Percentiles rank a stretch among this genome's conserved stretches.
These are phyloP conservation scores for Purpureocillium takamizusanense DNA, from an alignment of 2,329 filamentous ascomycete species.

Conservation along the genomic window DNA sequence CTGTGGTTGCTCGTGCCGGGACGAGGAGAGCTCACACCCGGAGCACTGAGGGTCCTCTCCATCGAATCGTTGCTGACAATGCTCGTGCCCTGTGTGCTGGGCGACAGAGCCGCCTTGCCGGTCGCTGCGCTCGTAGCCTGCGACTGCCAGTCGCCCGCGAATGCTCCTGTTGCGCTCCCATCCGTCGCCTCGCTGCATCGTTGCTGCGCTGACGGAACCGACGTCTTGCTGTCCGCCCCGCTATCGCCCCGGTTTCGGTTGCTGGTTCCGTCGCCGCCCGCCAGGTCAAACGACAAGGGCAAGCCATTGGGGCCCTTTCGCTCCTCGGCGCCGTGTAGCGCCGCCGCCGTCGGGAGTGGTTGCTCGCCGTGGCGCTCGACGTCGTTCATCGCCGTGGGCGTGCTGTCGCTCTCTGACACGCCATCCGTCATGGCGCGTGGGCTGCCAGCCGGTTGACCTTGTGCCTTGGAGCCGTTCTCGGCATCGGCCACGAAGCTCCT, in stretches of 20 bases:
- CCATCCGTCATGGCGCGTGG: constrained; percentile 11
- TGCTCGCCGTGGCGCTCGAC: constrained; percentile 14
- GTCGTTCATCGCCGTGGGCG: constrained; percentile 14
- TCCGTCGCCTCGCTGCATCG: constrained; percentile 55
- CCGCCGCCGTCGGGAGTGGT: constrained; percentile 12
- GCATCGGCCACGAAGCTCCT: constrained; percentile 30
- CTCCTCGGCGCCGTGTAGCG: neutral
- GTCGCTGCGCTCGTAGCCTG: constrained; percentile 56
- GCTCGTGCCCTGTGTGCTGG: constrained; percentile 57
- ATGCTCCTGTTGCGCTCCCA: constrained; percentile 44
- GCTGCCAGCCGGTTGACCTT: no score
- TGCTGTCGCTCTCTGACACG: constrained; percentile 10
- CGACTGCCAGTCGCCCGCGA: constrained; percentile 51
- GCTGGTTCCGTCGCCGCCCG: constrained; percentile 40
- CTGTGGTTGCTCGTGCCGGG: constrained; percentile 20
- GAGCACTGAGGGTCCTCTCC: constrained; percentile 38
- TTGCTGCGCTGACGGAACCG: constrained; percentile 37
- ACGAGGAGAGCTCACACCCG: constrained; percentile 27
- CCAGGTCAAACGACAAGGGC: constrained; percentile 33
- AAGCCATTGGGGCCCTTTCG: constrained; percentile 35
- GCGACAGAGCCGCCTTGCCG: constrained; percentile 54
- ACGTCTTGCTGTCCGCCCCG: constrained; percentile 21
- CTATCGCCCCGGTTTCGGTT: constrained; percentile 21
- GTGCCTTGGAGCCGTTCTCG: no score
- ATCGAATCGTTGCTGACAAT: constrained; percentile 52